These are phyloP conservation scores for Colletotrichum magnum DNA, from an alignment of 2,329 filamentous ascomycete species.

Conservation along the genomic window DNA sequence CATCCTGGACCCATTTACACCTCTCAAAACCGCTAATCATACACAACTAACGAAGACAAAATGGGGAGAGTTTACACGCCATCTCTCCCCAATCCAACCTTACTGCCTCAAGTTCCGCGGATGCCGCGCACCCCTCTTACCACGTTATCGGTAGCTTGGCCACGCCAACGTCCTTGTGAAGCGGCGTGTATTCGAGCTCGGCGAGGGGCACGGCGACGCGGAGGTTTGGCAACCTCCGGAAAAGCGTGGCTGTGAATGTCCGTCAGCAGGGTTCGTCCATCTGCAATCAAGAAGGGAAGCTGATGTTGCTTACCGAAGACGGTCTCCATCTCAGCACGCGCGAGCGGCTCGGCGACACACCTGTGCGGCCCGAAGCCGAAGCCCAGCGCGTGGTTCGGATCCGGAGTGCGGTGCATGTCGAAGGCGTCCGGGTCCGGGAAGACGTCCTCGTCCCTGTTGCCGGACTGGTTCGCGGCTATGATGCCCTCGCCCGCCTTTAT, in stretches of 20 bases:
- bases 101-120: background rate
- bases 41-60: no score
- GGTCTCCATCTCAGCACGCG: constrained; percentile 57
- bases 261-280: constrained; percentile 43
- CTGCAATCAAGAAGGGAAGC: background rate
- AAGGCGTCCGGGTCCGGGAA: constrained; percentile 58
- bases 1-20: no score
- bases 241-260: no score
- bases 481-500: constrained; percentile 61
- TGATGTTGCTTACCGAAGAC: constrained; percentile 56
- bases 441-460: constrained; percentile 62
- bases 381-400: constrained; percentile 54
- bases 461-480: constrained; percentile 62
- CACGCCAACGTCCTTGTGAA: constrained; percentile 51
- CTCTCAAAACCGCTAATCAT: no score
- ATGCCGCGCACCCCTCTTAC: constrained; percentile 34
- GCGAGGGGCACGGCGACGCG: no score
- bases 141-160: constrained; percentile 54
- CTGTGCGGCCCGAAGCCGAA: constrained; percentile 63
- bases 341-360: constrained; percentile 61
- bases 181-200: no score
- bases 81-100: background rate
- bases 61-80: no score
- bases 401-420: constrained; percentile 56
- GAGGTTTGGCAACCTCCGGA: no score